Evolutionary conservation across 768 basidiomycete genomes (phyloP).

Genomic region (Tricholoma hemisulphureum): DNA sequence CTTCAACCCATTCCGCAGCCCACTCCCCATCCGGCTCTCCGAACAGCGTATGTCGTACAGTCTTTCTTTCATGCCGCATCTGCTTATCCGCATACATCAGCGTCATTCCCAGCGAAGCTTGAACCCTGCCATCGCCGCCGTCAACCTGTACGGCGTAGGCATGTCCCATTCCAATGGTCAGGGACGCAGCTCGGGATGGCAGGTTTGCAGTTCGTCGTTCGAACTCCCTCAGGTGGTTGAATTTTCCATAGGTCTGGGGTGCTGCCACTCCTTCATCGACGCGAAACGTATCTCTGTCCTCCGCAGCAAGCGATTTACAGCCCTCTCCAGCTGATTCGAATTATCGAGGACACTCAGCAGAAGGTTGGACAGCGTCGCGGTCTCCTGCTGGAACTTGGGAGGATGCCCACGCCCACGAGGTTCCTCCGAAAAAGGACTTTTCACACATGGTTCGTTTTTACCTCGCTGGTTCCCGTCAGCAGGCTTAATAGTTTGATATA

Average conservation of each 20-base stretch:
- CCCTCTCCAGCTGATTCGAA: slow-evolving; percentile 43
- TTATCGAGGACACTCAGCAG: slow-evolving; percentile 47
- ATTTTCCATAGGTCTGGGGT: slow-evolving; percentile 55
- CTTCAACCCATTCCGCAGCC: slow-evolving; percentile 61
- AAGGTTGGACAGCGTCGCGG: slow-evolving; percentile 52
- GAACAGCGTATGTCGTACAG: slow-evolving; percentile 43
- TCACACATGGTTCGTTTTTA: slow-evolving; percentile 37
- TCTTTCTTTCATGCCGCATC: not conserved
- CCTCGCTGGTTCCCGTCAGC: slow-evolving; percentile 14
- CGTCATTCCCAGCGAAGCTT: slow-evolving; percentile 47
- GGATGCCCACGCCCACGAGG: slow-evolving; percentile 43
- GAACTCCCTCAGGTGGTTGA: not conserved
- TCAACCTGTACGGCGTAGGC: slow-evolving; percentile 53
- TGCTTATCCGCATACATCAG: slow-evolving; percentile 18
- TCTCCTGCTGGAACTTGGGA: slow-evolving; percentile 61
- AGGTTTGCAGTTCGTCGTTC: slow-evolving; percentile 41
- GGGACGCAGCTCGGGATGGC: slow-evolving; percentile 62
- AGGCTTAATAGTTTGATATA: slow-evolving; percentile 21
- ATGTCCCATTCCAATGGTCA: slow-evolving; percentile 47
- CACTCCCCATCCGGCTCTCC: slow-evolving; percentile 65
- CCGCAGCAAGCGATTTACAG: slow-evolving; percentile 52
- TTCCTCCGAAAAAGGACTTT: slow-evolving; percentile 50
- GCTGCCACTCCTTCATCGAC: slow-evolving; percentile 46
- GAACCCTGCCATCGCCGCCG: slow-evolving; percentile 33
- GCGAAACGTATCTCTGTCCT: slow-evolving; percentile 63